These are phyloP conservation scores for Puccinia triticina DNA, from an alignment of 1,284 basidiomycete genomes.

Conservation along the genomic window DNA sequence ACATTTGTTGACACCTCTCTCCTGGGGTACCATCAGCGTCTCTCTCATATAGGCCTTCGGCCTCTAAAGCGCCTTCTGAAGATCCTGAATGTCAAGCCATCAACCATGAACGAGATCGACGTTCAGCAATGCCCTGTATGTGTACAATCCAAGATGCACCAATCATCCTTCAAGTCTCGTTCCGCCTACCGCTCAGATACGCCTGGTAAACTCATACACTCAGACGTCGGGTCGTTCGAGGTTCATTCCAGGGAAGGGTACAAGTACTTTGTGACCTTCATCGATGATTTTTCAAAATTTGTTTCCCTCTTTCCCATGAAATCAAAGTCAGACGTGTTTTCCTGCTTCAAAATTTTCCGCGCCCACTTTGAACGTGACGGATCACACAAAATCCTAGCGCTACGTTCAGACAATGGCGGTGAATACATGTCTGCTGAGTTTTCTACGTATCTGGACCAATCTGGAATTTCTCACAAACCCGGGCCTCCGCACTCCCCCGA, in stretches of 20 bases:
- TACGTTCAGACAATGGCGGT: slow-evolving; percentile 13
- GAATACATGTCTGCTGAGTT: too few relatives aligned
- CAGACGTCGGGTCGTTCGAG: neutral
- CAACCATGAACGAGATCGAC: too few relatives aligned
- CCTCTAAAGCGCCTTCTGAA: too few relatives aligned
- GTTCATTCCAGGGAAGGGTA: too few relatives aligned
- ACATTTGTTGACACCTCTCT: too few relatives aligned
- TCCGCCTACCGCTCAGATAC: neutral
- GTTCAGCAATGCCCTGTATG: neutral
- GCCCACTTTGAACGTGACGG: slow-evolving; percentile 56
- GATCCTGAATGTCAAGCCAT: too few relatives aligned
- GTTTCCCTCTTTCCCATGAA: neutral
- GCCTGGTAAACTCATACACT: neutral
- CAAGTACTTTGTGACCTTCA: too few relatives aligned
- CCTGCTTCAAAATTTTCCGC: too few relatives aligned
- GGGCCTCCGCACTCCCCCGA: slow-evolving; percentile 25
- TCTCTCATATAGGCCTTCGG: too few relatives aligned
- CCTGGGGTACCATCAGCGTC: too few relatives aligned
- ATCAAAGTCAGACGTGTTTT: neutral
- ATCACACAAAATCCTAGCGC: slow-evolving; percentile 37
- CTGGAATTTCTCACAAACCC: neutral
- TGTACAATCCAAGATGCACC: slow-evolving; percentile 15
- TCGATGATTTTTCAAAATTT: neutral
- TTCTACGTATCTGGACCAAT: neutral
- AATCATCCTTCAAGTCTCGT: neutral